Base-by-base conservation (phyloP, 805 yeast species). In the Schizosaccharomyces octosporus region DNA sequence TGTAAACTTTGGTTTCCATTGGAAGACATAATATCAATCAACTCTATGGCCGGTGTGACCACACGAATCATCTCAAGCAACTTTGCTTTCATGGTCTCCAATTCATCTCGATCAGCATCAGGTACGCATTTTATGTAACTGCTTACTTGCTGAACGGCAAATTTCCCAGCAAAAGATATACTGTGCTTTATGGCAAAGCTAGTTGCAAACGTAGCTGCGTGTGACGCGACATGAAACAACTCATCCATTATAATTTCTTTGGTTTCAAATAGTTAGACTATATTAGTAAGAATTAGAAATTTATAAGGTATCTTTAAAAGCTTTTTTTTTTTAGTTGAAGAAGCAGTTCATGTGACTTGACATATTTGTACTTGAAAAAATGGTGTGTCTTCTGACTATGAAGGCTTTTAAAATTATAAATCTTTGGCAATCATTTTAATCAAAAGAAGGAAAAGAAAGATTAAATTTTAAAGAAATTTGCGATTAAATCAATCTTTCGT, bases 41-140 rank as follows among this genome's bases (percentile, higher is more conserved):
- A 72, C 63, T 85, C 89, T 59, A 84, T 82, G 0, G 90, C 83
- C 11, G 79, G 77, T 0, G 83, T 75, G 0, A 85, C 75, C 21
- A 84, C 80, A 45, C 76, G 76, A 59, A 84, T 79, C 65, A 83
- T 79, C 24, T 79, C 75, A 62, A 78, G 78, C 31, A 85, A 72
- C 65, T 75, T 75, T 29, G 73, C 70, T 63, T 75, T 74, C 3
- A 76, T 69, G 9, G 65, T 63, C 59, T 75, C 75, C 36, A 85
- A 43, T 21, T 39, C 31, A 31, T 31, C 36, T 6, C 39, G 27
- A 19, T 41, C 31, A 29, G 41, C 41, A 4, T 39, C 27, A 7
- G 61, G 39, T 55, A 29, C n/a, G 21, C 43, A 19, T 27, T 41
- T 31, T 4, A 59, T 59, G 29, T 43, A 59, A 17, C 55, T 24